These are phyloP conservation scores for Suillus subluteus DNA, from an alignment of 768 basidiomycete genomes.

Conservation along the genomic window DNA sequence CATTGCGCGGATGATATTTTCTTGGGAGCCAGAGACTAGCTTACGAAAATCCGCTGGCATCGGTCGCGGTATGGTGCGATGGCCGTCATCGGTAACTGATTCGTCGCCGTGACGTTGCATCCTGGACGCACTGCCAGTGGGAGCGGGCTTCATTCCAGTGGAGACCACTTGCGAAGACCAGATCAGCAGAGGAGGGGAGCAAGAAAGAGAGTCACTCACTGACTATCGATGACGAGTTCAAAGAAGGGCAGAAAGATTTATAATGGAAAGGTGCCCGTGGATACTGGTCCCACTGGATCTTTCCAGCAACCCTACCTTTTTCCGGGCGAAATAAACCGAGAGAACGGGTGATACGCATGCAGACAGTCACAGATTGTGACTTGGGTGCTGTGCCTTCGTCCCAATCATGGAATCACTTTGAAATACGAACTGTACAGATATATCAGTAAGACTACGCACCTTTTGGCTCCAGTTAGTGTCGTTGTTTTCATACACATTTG, in stretches of 20 bases:
- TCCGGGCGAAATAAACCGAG: background rate
- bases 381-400: constrained; percentile 1
- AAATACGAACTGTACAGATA: background rate
- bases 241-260: background rate
- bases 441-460: background rate
- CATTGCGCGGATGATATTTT: constrained; percentile 4
- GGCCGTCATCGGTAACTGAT: background rate
- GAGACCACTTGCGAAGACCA: constrained; percentile 7
- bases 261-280: background rate
- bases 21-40: background rate
- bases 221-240: background rate
- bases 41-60: background rate
- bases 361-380: constrained; percentile 9
- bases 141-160: constrained; percentile 5
- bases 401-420: background rate
- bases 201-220: background rate
- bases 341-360: background rate
- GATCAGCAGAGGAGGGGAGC: background rate
- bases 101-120: background rate
- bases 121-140: background rate
- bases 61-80: background rate
- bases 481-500: background rate
- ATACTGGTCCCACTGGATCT: background rate
- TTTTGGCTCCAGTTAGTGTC: background rate
- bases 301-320: constrained; percentile 4